Base-by-base conservation (phyloP, 163 green algal species). In the Coccomyxa subellipsoidea region DNA sequence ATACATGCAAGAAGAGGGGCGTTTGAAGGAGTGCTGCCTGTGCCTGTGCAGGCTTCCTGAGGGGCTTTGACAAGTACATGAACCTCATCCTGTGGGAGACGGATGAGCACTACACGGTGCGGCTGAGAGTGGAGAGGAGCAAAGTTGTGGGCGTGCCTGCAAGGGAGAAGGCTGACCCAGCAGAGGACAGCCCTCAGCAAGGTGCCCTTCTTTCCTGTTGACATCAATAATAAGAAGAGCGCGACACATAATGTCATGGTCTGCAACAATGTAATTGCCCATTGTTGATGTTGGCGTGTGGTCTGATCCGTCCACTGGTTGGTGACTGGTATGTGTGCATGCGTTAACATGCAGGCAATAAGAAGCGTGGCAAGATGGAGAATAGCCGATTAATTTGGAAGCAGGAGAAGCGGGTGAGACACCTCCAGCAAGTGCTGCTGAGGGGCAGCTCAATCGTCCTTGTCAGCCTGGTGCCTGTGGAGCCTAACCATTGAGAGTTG, bases 391-490 rank as follows among this genome's bases (percentile, higher is more conserved):
- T 83, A 72, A 82, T 77, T 38, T 84, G 81, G 39, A 90, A 91
- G 82, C 90, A 93, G 80, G 91, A 96, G 73, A 79, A 86, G 31
- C 86, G 93, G 23, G 82, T 82, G 53, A 86, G 92, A 1, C 83
- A 83, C 31, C 69, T 96, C 54, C 83, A 86, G 0, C 89, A 94
- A 78, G 84, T 94, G 8, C 91, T 97, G 53, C 54, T 96, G 27
- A 89, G 88, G 23, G 93, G 92, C 0, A 90, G 92, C 82, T 92
- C 87, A 40, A 82, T 96, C 0, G 92, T 95, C 66, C 47, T 90
- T 1, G 81, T 96, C 71, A 87, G 80, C 53, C 12, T 66, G 12
- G 12, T 18, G 47, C 47, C 47, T 66, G n/a, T n/a, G n/a, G n/a
- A n/a, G n/a, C n/a, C n/a, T n/a, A n/a, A n/a, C n/a, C n/a, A n/a